Conservation (phyloP, 305 asterid species). For the Fraxinus albicans region DNA sequence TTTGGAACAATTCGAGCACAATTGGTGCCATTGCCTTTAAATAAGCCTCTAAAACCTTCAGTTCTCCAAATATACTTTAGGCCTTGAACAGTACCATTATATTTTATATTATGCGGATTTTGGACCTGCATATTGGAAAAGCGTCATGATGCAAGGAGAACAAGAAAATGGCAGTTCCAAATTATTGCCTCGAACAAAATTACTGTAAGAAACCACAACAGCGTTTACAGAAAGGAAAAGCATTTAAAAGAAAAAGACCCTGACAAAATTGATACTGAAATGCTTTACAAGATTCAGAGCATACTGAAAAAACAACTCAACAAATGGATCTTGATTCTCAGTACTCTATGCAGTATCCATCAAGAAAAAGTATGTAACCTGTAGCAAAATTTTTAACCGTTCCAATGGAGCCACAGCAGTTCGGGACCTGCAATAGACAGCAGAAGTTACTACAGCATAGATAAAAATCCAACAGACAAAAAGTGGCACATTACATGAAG, state of each 20-base stretch:
- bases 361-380: constrained; percentile 30
- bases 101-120: constrained; percentile 85
- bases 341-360: background rate
- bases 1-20: constrained; percentile 97
- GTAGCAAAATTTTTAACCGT: constrained; percentile 55
- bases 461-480: background rate
- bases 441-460: background rate
- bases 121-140: constrained; percentile 65
- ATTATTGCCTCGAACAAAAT: background rate
- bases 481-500: background rate
- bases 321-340: background rate
- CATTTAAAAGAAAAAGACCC: background rate
- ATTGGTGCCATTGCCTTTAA: constrained; percentile 96
- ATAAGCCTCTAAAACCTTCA: constrained; percentile 84
- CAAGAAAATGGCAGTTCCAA: background rate
- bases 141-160: constrained; percentile 1
- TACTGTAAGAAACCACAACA: background rate
- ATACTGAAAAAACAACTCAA: constrained; percentile 1
- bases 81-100: constrained; percentile 89
- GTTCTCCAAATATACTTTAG: constrained; percentile 84
- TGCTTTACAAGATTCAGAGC: background rate
- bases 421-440: constrained; percentile 41
- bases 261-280: background rate
- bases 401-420: constrained; percentile 66
- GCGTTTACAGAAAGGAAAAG: background rate